Evolutionary conservation across 805 yeast species (phyloP).

Genomic region (Candida pseudoglaebosa): DNA sequence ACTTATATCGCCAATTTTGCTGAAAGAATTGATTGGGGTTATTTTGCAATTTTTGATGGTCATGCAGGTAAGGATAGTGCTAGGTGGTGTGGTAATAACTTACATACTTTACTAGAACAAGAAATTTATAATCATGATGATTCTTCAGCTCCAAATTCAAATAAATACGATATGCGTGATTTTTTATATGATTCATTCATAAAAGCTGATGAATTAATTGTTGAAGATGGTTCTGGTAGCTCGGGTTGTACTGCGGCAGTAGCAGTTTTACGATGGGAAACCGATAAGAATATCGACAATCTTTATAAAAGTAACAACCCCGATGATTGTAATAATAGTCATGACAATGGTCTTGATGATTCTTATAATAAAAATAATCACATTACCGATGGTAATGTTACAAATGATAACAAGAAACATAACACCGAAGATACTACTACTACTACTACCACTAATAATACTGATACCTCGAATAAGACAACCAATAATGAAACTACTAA

Average conservation of each 20-base stretch:
- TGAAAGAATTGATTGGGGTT: conserved; percentile 89
- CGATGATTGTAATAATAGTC: conserved; percentile 16
- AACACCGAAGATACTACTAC: too few species aligned
- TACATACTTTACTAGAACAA: conserved; percentile 67
- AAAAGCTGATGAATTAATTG: conserved; percentile 69
- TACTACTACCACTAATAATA: too few species aligned
- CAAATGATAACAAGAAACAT: conserved; percentile 1
- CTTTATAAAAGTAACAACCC: conserved; percentile 12
- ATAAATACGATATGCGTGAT: conserved; percentile 52
- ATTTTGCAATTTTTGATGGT: conserved; percentile 93
- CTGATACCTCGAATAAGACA: too few species aligned
- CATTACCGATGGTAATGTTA: conserved; percentile 9
- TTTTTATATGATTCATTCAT: conserved; percentile 66
- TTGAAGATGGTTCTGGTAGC: conserved; percentile 56
- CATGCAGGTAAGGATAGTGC: conserved; percentile 95
- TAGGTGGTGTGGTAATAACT: conserved; percentile 86
- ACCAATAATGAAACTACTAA: too few species aligned
- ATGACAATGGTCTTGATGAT: neutral
- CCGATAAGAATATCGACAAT: conserved; percentile 14
- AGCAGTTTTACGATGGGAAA: conserved; percentile 84
- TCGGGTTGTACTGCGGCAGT: conserved; percentile 97
- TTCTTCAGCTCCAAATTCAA: conserved; percentile 15
- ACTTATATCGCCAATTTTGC: conserved; percentile 89
- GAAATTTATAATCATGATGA: conserved; percentile 37
- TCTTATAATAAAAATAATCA: too few species aligned